A percentile compares a stretch with the other conserved stretches of the same genome.
phyloP scores from a whole-genome alignment of 345 rosid species.

The Lagerstroemia speciosa region DNA sequence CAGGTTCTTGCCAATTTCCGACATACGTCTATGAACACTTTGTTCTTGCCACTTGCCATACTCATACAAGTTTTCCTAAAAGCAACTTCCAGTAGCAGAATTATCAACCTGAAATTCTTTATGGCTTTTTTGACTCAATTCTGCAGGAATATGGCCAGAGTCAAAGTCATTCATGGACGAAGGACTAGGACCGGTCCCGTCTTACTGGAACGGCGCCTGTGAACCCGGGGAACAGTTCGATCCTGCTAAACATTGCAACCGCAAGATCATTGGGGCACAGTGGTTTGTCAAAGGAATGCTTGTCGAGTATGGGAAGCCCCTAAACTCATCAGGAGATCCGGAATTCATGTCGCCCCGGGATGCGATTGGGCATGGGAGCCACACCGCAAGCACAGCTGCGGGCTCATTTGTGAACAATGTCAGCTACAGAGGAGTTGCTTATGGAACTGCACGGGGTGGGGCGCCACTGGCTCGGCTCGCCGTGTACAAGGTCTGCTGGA shows the following conservation, averaged over 20 bases:
- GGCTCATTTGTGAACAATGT: conserved; percentile 33
- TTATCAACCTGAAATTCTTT: neutral
- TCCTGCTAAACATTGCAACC: conserved; percentile 29
- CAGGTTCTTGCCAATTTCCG: conserved; percentile 23
- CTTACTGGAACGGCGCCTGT: conserved; percentile 47
- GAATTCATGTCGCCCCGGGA: conserved; percentile 47
- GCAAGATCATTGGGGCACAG: conserved; percentile 46
- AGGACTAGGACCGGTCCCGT: conserved; percentile 40
- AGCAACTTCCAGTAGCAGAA: neutral
- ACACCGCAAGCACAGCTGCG: conserved; percentile 48
- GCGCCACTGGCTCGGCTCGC: conserved; percentile 49
- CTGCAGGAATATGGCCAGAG: conserved; percentile 41
- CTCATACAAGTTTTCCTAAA: too few relatives aligned
- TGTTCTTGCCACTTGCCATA: too few relatives aligned
- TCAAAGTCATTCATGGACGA: conserved; percentile 32
- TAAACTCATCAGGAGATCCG: conserved; percentile 20
- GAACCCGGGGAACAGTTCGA: conserved; percentile 22
- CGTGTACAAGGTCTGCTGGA: conserved; percentile 50
- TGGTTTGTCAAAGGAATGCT: conserved; percentile 31
- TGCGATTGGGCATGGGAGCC: conserved; percentile 52
- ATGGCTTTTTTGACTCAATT: neutral
- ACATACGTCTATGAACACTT: too few relatives aligned
- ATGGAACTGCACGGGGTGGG: conserved; percentile 36
- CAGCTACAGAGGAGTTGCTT: conserved; percentile 31
- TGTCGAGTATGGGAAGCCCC: conserved; percentile 25